Evolutionary conservation across 208 protist genomes (phyloP).

Genomic region (Leishmania aethiopica): DNA sequence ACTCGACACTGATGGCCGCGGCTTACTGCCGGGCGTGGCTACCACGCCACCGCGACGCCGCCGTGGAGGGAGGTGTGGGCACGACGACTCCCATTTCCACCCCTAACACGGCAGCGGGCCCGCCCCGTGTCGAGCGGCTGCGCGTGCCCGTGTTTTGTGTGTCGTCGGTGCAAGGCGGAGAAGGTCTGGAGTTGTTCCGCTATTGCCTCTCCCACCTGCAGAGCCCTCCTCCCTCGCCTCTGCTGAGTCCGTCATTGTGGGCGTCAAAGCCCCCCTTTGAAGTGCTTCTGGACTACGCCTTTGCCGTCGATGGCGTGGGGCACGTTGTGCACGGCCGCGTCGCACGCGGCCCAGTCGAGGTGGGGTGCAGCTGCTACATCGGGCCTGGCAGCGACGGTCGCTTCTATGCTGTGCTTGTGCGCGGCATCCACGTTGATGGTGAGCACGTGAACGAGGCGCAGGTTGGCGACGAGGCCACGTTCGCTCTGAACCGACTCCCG

Average conservation of each 20-base stretch:
- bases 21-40: constrained; percentile 35
- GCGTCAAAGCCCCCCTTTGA: constrained; percentile 62
- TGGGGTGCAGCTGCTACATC: constrained; percentile 87
- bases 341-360: constrained; percentile 76
- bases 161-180: constrained; percentile 53
- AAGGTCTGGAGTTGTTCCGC: constrained; percentile 60
- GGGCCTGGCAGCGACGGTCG: constrained; percentile 91
- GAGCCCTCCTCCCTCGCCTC: constrained; percentile 21
- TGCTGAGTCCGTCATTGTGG: constrained; percentile 20
- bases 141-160: constrained; percentile 68
- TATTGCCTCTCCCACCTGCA: constrained; percentile 48
- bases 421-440: constrained; percentile 94
- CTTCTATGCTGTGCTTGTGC: constrained; percentile 85
- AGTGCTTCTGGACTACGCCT: constrained; percentile 79
- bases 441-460: constrained; percentile 88
- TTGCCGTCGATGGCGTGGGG: constrained; percentile 86
- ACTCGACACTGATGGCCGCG: constrained; percentile 27
- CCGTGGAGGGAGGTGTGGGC: constrained; percentile 36
- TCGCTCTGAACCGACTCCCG: constrained; percentile 91
- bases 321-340: constrained; percentile 95
- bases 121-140: constrained; percentile 39
- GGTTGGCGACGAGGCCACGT: constrained; percentile 86
- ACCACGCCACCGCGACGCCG: constrained; percentile 32
- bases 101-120: not conserved
- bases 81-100: not conserved